phyloP scores from a whole-genome alignment of 2,329 filamentous ascomycete genomes.

The Neofusicoccum parvum region DNA sequence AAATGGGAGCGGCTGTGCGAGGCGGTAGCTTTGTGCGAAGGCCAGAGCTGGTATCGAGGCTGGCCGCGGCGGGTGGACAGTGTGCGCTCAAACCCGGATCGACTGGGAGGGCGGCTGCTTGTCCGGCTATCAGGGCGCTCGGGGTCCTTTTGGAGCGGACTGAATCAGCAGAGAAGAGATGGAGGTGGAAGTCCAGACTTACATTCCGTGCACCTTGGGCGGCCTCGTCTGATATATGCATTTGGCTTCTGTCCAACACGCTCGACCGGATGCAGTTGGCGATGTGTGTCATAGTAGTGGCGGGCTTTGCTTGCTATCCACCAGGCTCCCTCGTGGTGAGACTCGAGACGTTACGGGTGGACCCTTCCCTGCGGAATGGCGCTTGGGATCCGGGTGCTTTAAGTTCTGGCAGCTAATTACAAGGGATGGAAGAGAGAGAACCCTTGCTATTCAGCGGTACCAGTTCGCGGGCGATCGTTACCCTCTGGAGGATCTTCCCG shows the following conservation, averaged over 20 bases:
- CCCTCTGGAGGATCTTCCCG: slow-evolving; percentile 16
- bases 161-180: slow-evolving; percentile 29
- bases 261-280: slow-evolving; percentile 44
- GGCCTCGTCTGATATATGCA: slow-evolving; percentile 35
- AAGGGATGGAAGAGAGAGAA: slow-evolving; percentile 19
- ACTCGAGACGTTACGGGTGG: slow-evolving; percentile 20
- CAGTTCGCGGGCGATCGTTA: slow-evolving; percentile 16
- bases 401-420: slow-evolving; percentile 19
- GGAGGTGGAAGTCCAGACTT: slow-evolving; percentile 2
- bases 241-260: slow-evolving; percentile 33
- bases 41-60: slow-evolving; percentile 42
- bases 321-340: slow-evolving; percentile 17
- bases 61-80: slow-evolving; percentile 8
- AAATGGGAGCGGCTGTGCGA: background rate
- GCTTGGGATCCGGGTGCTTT: slow-evolving; percentile 20
- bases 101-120: slow-evolving; percentile 3
- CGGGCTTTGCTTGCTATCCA: slow-evolving; percentile 1
- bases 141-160: background rate
- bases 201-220: background rate
- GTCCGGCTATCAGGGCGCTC: slow-evolving; percentile 7
- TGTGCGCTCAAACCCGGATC: background rate
- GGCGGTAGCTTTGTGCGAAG: slow-evolving; percentile 23
- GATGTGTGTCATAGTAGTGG: slow-evolving; percentile 46
- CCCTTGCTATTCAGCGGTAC: slow-evolving; percentile 19
- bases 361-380: slow-evolving; percentile 17